Evolutionary conservation across 2,329 filamentous ascomycete genomes (phyloP).

Genomic region (Ophiostoma novo-ulmi): DNA sequence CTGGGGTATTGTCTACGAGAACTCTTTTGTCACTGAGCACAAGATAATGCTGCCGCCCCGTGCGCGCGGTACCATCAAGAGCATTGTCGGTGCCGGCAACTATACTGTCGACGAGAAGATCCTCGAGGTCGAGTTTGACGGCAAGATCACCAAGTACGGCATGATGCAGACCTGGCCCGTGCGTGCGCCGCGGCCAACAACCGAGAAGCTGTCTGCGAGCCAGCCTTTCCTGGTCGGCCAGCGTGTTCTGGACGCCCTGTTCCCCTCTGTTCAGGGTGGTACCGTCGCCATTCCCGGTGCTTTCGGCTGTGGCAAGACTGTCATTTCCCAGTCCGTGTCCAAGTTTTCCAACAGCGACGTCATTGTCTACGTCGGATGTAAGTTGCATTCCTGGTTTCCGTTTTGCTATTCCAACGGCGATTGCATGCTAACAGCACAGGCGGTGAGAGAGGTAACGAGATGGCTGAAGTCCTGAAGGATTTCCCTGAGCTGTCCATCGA

Average conservation of each 20-base stretch:
- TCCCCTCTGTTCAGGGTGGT: slow-evolving; percentile 93
- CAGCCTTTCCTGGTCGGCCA: slow-evolving; percentile 94
- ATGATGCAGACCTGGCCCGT: slow-evolving; percentile 99
- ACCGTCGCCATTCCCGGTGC: slow-evolving; percentile 97
- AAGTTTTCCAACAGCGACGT: slow-evolving; percentile 99
- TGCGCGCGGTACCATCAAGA: slow-evolving; percentile 85
- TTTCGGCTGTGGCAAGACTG: slow-evolving; percentile 98
- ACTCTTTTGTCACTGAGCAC: slow-evolving; percentile 89
- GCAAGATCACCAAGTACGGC: slow-evolving; percentile 84
- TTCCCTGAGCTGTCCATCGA: slow-evolving; percentile 97
- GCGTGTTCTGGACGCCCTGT: slow-evolving; percentile 90
- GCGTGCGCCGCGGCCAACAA: slow-evolving; percentile 86
- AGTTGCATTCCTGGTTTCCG: not conserved
- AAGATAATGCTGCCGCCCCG: slow-evolving; percentile 88
- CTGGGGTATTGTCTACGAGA: slow-evolving; percentile 92
- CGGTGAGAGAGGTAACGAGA: slow-evolving; percentile 91
- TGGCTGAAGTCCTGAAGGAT: slow-evolving; percentile 99
- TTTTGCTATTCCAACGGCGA: not conserved
- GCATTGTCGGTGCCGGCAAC: slow-evolving; percentile 80
- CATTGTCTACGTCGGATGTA: slow-evolving; percentile 84
- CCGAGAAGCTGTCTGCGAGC: slow-evolving; percentile 84
- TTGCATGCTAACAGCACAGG: not conserved
- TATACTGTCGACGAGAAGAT: slow-evolving; percentile 95
- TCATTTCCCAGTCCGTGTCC: slow-evolving; percentile 96
- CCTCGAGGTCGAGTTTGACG: slow-evolving; percentile 93